Evolutionary conservation across 2,329 filamentous ascomycete genomes (phyloP), one percentile per base, ranked within the genome.

Genomic region (Alternaria dauci): DNA sequence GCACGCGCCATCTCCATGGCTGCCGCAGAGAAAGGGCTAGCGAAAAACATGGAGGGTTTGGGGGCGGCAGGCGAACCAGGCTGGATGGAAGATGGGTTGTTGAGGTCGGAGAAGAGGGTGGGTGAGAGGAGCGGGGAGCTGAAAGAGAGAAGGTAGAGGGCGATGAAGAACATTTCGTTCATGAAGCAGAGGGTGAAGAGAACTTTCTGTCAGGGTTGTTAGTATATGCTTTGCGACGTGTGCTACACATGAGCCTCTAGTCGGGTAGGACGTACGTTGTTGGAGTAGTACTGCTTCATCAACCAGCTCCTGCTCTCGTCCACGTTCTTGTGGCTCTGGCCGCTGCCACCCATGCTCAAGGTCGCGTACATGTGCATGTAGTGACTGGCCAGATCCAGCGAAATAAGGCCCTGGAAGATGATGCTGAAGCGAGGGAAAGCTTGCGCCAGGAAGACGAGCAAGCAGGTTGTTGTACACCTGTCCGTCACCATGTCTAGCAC

Each of bases 291-390:
- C 59, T 96, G 84, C 80, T 97, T 95, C 78, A 99, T 82, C 60
- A 98, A 84, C 88, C 90, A 92, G 83, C 92, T 97, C 78, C 93
- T 85, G 77, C 87, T 91, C 80, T 91, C 90, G 76, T 96, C 93
- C 53, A 99, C 89, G 71, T 91, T 94, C 88, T 99, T 99, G 83
- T 99, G 95, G 82, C 93, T 92, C 70, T 87, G 83, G 18, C 89
- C 87, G 55, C 88, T 86, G 54, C 92, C 93, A 55, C 91, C 93
- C 88, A 97, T 95, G 67, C 90, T 89, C 73, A 97, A 83, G 1
- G 93, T 97, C 12, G 94, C 92, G 78, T 96, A 98, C 95, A 99
- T 99, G 83, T 99, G 95, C 85, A 98, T 94, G 78, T 98, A 99
- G 81, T 99, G 95, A 78, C 93, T 97, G 28, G 95, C 91, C 67